A percentile compares a stretch with the other conserved stretches of the same genome.
These are phyloP conservation scores for Metschnikowia hibisci DNA, from an alignment of 805 yeast species.

Conservation along the genomic window DNA sequence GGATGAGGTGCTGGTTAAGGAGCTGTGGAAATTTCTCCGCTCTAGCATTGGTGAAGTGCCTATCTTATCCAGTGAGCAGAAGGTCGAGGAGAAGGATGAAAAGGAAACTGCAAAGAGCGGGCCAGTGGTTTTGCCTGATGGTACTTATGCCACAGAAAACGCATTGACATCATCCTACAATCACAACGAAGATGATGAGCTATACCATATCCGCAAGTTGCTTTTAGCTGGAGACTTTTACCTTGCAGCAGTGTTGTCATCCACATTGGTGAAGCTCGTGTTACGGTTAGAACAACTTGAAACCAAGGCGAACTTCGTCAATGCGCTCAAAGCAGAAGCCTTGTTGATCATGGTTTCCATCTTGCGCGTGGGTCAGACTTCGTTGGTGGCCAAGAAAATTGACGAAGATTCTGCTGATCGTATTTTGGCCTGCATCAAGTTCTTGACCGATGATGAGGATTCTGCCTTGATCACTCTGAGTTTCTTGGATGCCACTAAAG, in stretches of 20 bases:
- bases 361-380: slow-evolving; percentile 79
- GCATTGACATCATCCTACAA: slow-evolving; percentile 55
- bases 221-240: slow-evolving; percentile 87
- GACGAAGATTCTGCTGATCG: slow-evolving; percentile 98
- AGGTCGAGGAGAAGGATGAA: slow-evolving; percentile 26
- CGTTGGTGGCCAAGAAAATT: slow-evolving; percentile 64
- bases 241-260: slow-evolving; percentile 80
- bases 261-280: slow-evolving; percentile 84
- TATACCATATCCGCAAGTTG: slow-evolving; percentile 76
- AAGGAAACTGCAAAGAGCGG: slow-evolving; percentile 34
- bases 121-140: slow-evolving; percentile 94
- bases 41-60: slow-evolving; percentile 87
- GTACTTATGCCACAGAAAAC: slow-evolving; percentile 95
- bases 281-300: slow-evolving; percentile 64
- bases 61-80: slow-evolving; percentile 69
- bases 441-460: slow-evolving; percentile 64
- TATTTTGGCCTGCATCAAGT: slow-evolving; percentile 79
- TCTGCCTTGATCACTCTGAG: slow-evolving; percentile 54
- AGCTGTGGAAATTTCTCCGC: slow-evolving; percentile 85
- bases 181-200: slow-evolving; percentile 35
- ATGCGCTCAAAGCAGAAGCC: slow-evolving; percentile 93
- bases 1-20: slow-evolving; percentile 67
- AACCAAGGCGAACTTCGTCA: slow-evolving; percentile 52
- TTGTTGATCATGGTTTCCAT: slow-evolving; percentile 88
- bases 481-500: slow-evolving; percentile 82